Evolutionary conservation across 2,329 filamentous ascomycete species (phyloP), one percentile per base, ranked within the genome.

Genomic region (Fusarium pseudograminearum): DNA sequence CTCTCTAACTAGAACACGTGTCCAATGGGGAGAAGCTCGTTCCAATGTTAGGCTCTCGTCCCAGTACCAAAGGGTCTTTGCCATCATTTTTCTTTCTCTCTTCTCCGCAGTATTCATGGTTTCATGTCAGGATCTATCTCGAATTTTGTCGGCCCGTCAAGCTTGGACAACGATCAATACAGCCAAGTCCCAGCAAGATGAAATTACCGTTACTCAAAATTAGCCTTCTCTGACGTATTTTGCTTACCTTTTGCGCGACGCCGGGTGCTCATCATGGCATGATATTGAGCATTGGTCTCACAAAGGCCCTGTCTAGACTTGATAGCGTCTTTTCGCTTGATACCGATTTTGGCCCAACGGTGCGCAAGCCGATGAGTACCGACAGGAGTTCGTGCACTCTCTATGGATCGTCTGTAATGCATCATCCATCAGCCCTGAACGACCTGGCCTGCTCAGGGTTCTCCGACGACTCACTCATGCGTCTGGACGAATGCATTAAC

Each of bases 1-100:
- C 42, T 31, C 56, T 61, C 31, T 51, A 20, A 45, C 55, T 38
- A 30, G 57, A 64, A 74, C 70, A 74, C 72, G 69, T 74, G 72
- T 74, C 56, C 24, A 18, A 28, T 51, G 33, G 24, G 26, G 14
- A 38, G 26, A 22, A 36, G 28, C 57, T 46, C 38, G 50, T 48
- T 38, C 42, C 28, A 55, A 57, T 22, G 24, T 53, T 46, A 28
- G 41, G 38, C 47, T 47, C 26, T 30, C 42, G 47, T 57, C 50
- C 57, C 60, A 50, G 66, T 57, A 56, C 15, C 48, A 40, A 40
- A 51, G 33, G 33, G 24, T 51, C 24, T 51, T 38, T 51, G 22
- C 33, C 24, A 40, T 20, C n/a, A 45, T 55, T 36, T 18, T 22
- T 51, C 20, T 14, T 10, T n/a, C 14, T 15, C 31, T 52, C 59